Evolutionary conservation across 371 early-diverging fungal species (phyloP), one percentile per base, ranked within the genome.

Genomic region (Lichtheimia ramosa): DNA sequence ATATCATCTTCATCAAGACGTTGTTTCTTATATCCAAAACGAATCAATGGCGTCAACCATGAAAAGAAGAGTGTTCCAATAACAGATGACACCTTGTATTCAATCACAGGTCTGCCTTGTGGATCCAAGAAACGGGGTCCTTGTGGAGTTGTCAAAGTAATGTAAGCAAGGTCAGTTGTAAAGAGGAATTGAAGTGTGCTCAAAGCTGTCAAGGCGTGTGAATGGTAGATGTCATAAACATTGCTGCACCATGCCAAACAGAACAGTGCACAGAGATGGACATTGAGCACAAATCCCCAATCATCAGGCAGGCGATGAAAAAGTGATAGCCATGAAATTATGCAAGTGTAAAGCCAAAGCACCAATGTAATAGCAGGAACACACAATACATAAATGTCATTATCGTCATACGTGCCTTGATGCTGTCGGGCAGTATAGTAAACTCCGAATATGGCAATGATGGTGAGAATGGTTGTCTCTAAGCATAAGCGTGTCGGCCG

Each of bases 241-340:
- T 39, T 16, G 5, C 20, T 20, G 20, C 34, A n/a, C 62, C 63
- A 74, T 1, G 54, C 28, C 6, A 63, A 39, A 8, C 34, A 42
- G 43, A 68, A 77, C 41, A 73, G 58, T 10, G 69, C 48, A 51
- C 56, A 64, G 1, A 79, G 57, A 43, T 79, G 79, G n/a, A 71
- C 66, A 43, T 79, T 75, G 20, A 75, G 58, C 20, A 68, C 55
- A 58, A 62, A 75, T 8, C 75, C 75, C 75, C 72, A 72, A n/a
- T 50, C 24, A 51, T 58, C 62, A 24, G 75, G 75, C 2, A 72
- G 23, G 6, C 18, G 49, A 46, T 70, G 54, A 5, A 55, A 55
- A 41, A 54, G 54, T 4, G 73, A 60, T 12, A 64, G 20, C 5
- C 68, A 24, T 13, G 62, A 41, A 39, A 74, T 48, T 18, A 58